Percentiles rank a stretch among this genome's conserved stretches.
phyloP scores from a whole-genome alignment of 169 alveolate species.

The Eimeria tenella region DNA sequence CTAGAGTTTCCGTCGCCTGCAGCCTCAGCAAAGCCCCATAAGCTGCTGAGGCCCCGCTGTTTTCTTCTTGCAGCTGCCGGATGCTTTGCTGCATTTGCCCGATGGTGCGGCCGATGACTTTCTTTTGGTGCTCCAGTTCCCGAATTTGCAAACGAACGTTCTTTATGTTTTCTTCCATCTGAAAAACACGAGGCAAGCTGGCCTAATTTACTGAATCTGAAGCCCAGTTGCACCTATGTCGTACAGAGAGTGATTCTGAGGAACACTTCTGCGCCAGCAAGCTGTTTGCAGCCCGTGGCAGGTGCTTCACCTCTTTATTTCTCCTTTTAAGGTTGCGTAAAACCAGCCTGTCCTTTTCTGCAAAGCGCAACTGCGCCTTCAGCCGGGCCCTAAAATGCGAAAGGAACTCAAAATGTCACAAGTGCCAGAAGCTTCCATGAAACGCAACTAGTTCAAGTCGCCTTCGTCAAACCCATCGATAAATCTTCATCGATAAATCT shows the following conservation, averaged over 20 bases:
- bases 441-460: too few relatives aligned
- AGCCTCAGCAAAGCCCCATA: constrained; percentile 34
- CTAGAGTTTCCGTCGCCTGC: constrained; percentile 16
- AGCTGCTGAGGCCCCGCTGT: constrained; percentile 15
- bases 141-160: constrained; percentile 54
- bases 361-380: constrained; percentile 79
- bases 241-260: too few relatives aligned
- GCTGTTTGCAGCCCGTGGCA: too few relatives aligned
- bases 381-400: constrained; percentile 43
- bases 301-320: constrained; percentile 22
- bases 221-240: neutral
- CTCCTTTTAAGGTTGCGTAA: constrained; percentile 58
- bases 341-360: constrained; percentile 79
- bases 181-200: neutral
- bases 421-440: too few relatives aligned
- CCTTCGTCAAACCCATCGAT: too few relatives aligned
- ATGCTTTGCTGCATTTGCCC: constrained; percentile 46
- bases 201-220: neutral
- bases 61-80: neutral
- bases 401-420: too few relatives aligned
- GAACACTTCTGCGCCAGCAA: too few relatives aligned
- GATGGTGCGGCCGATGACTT: constrained; percentile 34
- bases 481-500: too few relatives aligned
- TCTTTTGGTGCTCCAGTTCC: constrained; percentile 47
- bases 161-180: constrained; percentile 32